Evolutionary conservation across 1,284 basidiomycete species (phyloP), one percentile per base, ranked within the genome.

Genomic region (Rhodotorula sp.): DNA sequence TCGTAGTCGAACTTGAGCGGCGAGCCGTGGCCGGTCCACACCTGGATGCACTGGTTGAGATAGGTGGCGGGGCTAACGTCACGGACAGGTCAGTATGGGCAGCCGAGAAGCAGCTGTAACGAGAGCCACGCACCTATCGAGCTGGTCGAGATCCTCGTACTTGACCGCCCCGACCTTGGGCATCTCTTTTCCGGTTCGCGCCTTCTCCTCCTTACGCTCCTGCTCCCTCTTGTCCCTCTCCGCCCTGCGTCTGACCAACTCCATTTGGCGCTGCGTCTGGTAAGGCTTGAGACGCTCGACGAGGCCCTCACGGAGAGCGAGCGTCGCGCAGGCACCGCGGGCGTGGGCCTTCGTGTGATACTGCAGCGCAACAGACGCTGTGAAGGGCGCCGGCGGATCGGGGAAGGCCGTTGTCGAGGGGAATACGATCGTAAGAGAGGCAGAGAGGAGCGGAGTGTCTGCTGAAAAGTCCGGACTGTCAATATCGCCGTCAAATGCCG

Each of bases 1-100:
- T 41, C 3, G 52, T 67, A 72, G 16, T 57, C 66, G 60, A 68
- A 67, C 21, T 34, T 54, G 25, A 67, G 44, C 48, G 67, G 65
- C 34, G 60, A 45, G 12, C 54, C 56, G 23, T 65, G 59, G 5
- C 52, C 60, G 21, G 71, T 66, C 63, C 64, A 72, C 21, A 59
- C 49, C 34, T 68, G 67, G 3, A 61, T 55, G 53, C 66, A 72
- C 9, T 52, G 10, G 12, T 69, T 66, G 64, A 72, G 63, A 55
- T 72, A 72, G 3, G 54, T 54, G 27, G 56, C 16, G 2, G 63
- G 57, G 49, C 66, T 72, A n/a, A 52, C 13, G 17, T n/a, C 21
- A 41, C 5, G 13, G 7, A 21, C 12, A 17, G 12, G 48, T 17
- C 34, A 60, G 17, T 10, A 7, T 13, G 9, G 14, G 13, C 21